These are phyloP conservation scores for Trichoderma sp. DNA, from an alignment of 2,329 filamentous ascomycete genomes.

Conservation along the genomic window DNA sequence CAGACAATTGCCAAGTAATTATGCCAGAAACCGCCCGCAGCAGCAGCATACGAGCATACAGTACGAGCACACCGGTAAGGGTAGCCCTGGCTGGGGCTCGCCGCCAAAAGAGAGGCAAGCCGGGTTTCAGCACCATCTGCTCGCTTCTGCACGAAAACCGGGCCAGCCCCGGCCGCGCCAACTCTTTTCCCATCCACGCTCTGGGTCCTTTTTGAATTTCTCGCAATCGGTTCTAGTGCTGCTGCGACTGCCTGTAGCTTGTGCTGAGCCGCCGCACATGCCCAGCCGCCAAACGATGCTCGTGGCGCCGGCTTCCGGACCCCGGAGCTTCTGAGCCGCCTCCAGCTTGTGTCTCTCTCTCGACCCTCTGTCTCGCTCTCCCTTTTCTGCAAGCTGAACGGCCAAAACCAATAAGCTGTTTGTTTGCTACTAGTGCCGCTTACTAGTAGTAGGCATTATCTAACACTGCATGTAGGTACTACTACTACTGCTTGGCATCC, in stretches of 20 bases:
- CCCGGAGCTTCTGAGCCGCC: background rate
- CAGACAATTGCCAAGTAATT: background rate
- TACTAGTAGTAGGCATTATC: too few relatives aligned
- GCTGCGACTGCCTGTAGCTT: background rate
- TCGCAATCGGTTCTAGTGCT: background rate
- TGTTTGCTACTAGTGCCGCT: too few relatives aligned
- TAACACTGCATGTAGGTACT: too few relatives aligned
- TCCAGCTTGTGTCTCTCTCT: background rate
- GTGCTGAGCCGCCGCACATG: background rate
- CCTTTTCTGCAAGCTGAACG: background rate
- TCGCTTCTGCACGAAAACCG: background rate
- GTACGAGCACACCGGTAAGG: background rate
- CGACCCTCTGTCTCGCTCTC: background rate
- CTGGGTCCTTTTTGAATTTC: background rate
- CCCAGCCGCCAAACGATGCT: background rate
- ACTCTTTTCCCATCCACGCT: background rate
- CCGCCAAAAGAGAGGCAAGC: background rate
- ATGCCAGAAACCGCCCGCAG: background rate
- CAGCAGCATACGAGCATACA: background rate
- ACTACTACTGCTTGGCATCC: too few relatives aligned
- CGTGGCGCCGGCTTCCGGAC: background rate
- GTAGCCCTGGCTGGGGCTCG: background rate
- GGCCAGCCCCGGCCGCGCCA: background rate
- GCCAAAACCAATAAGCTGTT: background rate
- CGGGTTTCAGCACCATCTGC: background rate